Base-by-base conservation (phyloP, 2,329 filamentous ascomycete genomes). In the Cercospora brassicicola region DNA sequence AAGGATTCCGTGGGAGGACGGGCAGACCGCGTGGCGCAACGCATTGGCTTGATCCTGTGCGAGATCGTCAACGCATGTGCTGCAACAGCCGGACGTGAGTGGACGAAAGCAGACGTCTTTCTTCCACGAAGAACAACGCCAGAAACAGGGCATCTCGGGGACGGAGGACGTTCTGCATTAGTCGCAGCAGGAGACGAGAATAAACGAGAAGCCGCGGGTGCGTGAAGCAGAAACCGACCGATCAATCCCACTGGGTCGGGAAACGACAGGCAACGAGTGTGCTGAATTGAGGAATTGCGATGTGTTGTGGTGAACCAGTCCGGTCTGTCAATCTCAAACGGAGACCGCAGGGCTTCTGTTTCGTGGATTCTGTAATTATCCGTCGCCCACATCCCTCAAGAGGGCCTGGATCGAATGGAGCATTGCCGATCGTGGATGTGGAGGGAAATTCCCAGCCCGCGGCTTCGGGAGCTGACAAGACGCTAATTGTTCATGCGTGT, bases 1-100 rank as follows among this genome's bases (percentile, higher is more conserved):
- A 31, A 61, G 59, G 39, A 61, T 42, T 28, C 7, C 20, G 59
- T 26, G 39, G 33, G 57, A 60, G 26, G 36, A 45, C 33, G 59
- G 31, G 18, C n/a, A 23, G 33, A 23, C 59, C 59, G 57, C 57
- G 59, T 61, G 59, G 59, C 53, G 53, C 53, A 57, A 31, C 26
- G 53, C 53, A 57, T n/a, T 57, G 53, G 26, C 53, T 33, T 23
- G 26, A 53, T 57, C 23, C 59, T 30, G 56, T 36, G 33, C 39
- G 20, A 30, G 18, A 18, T 48, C 31, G 13, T 61, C 31, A 13
- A 23, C 59, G 23, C 33, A n/a, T 28, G 59, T 45, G 31, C 31
- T 60, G 31, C 33, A 28, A 39, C 31, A 60, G 31, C n/a, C 57
- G 31, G 31, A 39, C 31, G 31, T 45, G 57, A 39, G 57, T 23